A percentile compares a stretch with the other conserved stretches of the same genome.
Conservation (phyloP, 176 grass and related monocot genomes). For the Eragrostis curvula region DNA sequence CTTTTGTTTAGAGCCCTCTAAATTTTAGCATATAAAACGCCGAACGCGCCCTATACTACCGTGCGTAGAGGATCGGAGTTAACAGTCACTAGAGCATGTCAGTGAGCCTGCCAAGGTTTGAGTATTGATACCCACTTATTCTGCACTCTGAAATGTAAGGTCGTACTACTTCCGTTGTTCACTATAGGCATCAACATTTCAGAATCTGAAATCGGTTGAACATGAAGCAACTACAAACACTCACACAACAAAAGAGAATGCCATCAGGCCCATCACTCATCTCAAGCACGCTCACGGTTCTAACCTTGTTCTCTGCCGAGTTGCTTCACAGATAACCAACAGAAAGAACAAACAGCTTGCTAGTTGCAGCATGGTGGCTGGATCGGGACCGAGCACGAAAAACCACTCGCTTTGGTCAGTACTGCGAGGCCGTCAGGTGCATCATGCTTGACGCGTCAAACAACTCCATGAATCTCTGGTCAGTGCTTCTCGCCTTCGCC, state of each 20-base stretch:
- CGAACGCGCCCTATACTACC: no score
- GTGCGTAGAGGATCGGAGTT: no score
- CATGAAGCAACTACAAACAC: constrained; percentile 20
- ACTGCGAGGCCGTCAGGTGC: constrained; percentile 45
- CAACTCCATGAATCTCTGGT: constrained; percentile 87
- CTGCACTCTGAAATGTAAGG: no score
- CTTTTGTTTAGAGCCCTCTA: no score
- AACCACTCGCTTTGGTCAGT: constrained; percentile 17
- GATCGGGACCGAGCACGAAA: constrained; percentile 25
- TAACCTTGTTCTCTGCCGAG: constrained; percentile 40
- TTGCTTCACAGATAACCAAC: background rate
- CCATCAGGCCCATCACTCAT: background rate
- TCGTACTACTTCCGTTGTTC: background rate
- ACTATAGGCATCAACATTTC: background rate
- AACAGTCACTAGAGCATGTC: no score
- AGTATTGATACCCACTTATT: background rate
- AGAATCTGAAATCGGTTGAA: background rate
- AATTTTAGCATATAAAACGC: no score
- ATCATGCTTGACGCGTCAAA: constrained; percentile 77
- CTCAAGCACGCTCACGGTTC: background rate
- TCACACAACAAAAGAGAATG: background rate
- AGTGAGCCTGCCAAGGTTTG: no score
- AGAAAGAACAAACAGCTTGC: constrained; percentile 3
- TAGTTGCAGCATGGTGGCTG: constrained; percentile 32
- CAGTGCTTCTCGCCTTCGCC: constrained; percentile 75